Evolutionary conservation across 257 asterid genomes (phyloP).

Genomic region (Fraxinus excelsior): DNA sequence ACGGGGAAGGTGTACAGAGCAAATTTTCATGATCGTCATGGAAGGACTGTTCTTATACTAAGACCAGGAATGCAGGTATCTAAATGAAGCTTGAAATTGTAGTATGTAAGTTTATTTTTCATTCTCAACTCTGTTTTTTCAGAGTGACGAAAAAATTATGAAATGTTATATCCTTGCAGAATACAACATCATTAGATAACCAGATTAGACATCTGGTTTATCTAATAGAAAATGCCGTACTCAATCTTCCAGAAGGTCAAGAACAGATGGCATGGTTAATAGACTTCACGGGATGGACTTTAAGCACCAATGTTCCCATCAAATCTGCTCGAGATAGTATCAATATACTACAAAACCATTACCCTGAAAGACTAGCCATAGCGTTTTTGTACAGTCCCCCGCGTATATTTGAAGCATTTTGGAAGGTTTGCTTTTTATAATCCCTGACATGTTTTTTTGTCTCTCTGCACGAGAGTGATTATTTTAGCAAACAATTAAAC

Average conservation of each 20-base stretch:
- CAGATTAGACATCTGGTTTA: constrained; percentile 89
- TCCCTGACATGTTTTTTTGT: not conserved
- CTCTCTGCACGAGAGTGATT: too few species aligned
- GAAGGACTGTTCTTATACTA: constrained; percentile 83
- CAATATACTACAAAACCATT: constrained; percentile 81
- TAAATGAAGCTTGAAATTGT: constrained; percentile 1
- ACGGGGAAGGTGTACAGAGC: constrained; percentile 88
- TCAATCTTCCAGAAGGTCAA: constrained; percentile 91
- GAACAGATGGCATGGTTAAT: constrained; percentile 95
- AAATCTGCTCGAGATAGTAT: constrained; percentile 80
- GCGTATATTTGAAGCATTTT: constrained; percentile 84
- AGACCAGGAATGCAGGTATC: constrained; percentile 90
- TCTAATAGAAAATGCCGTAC: constrained; percentile 84
- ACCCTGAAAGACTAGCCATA: constrained; percentile 83
- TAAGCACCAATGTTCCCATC: constrained; percentile 71
- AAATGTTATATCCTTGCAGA: constrained; percentile 46
- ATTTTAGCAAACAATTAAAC: too few species aligned
- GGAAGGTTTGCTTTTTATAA: constrained; percentile 65
- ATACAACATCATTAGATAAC: constrained; percentile 73
- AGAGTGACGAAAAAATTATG: not conserved
- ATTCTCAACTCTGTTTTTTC: not conserved
- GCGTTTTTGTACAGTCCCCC: constrained; percentile 93
- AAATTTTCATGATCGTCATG: constrained; percentile 79
- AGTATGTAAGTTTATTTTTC: too few species aligned
- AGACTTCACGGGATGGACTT: constrained; percentile 90